phyloP scores from a whole-genome alignment of 495 filamentous ascomycete species.

The Haplographium delicatum region DNA sequence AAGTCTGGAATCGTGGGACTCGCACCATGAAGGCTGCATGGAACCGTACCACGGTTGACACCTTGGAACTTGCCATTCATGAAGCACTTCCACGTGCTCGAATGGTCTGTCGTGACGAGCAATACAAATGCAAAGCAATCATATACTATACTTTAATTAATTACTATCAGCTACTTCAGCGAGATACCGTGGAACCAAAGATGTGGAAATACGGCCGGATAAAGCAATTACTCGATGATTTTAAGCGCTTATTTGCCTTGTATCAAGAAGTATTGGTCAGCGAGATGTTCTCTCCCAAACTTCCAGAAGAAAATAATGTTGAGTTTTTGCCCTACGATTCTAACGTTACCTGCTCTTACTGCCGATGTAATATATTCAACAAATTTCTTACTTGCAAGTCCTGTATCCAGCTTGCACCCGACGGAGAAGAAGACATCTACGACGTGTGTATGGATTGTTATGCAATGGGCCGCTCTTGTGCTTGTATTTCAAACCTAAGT shows the following conservation, averaged over 20 bases:
- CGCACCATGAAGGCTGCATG: constrained; percentile 95
- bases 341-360: constrained; percentile 92
- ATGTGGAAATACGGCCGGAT: constrained; percentile 49
- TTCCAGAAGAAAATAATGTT: constrained; percentile 54
- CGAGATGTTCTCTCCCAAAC: constrained; percentile 70
- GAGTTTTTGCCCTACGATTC: constrained; percentile 76
- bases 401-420: constrained; percentile 52
- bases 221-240: constrained; percentile 67
- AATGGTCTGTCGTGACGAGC: constrained; percentile 94
- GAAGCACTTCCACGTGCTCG: constrained; percentile 84
- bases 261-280: constrained; percentile 74
- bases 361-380: constrained; percentile 95
- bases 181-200: constrained; percentile 31
- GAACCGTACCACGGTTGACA: constrained; percentile 95
- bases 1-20: constrained; percentile 97
- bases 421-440: constrained; percentile 70
- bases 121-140: constrained; percentile 98
- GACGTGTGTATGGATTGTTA: constrained; percentile 98
- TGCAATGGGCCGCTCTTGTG: constrained; percentile 85
- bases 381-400: constrained; percentile 85
- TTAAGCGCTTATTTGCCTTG: constrained; percentile 67
- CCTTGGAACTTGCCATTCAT: constrained; percentile 73
- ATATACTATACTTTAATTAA: constrained; percentile 77
- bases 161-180: constrained; percentile 61
- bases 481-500: constrained; percentile 72